Percentiles rank a stretch among this genome's conserved stretches.
phyloP scores from a whole-genome alignment of 1,139 yeast species.

The Magnusiomyces tetraspermus region DNA sequence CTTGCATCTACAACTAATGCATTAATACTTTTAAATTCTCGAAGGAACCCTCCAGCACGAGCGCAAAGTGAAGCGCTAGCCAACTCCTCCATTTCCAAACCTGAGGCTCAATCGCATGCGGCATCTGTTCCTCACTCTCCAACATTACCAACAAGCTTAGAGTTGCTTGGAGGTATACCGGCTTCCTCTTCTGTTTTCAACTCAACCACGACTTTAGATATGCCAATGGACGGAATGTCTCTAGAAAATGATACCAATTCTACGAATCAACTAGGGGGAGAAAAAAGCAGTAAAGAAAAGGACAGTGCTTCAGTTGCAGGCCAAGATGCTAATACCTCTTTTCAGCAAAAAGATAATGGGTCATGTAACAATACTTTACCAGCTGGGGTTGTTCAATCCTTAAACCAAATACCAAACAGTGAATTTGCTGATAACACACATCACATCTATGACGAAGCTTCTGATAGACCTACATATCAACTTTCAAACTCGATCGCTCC shows the following conservation, averaged over 20 bases:
- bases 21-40: not conserved
- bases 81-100: slow-evolving; percentile 5
- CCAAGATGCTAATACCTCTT: not conserved
- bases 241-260: too few relatives aligned
- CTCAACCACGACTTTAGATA: not conserved
- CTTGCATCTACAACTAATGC: not conserved
- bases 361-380: too few relatives aligned
- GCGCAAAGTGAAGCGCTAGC: slow-evolving; percentile 10
- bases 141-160: not conserved
- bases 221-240: too few relatives aligned
- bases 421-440: not conserved
- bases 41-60: not conserved
- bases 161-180: not conserved
- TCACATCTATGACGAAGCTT: not conserved
- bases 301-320: not conserved
- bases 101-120: slow-evolving; percentile 2
- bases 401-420: not conserved
- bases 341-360: not conserved
- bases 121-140: slow-evolving; percentile 12
- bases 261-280: too few relatives aligned
- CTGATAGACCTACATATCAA: not conserved
- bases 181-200: not conserved
- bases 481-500: not conserved
- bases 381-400: too few relatives aligned
- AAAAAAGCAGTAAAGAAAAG: too few relatives aligned